Evolutionary conservation across 2,329 filamentous ascomycete species (phyloP).

Genomic region (Penicillium corylophilum): DNA sequence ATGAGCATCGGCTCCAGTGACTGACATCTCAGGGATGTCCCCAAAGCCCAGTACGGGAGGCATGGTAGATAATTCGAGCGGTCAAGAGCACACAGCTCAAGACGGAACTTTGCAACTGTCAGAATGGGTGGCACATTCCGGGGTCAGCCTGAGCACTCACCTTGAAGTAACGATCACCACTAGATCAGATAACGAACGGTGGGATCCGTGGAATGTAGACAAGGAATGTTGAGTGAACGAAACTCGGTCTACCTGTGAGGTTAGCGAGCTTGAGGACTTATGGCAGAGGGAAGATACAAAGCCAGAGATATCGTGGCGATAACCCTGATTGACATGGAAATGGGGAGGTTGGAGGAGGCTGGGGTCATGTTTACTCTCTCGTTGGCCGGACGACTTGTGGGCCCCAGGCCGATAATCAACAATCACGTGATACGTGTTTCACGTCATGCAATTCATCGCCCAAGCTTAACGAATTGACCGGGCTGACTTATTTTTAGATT

Average conservation of each 20-base stretch:
- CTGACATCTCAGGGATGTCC: conserved; percentile 21
- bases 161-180: conserved; percentile 12
- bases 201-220: conserved; percentile 5
- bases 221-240: background rate
- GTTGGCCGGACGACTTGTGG: conserved; percentile 12
- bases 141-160: conserved; percentile 4
- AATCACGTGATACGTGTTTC: background rate
- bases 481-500: background rate
- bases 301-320: conserved; percentile 7
- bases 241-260: conserved; percentile 2
- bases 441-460: background rate
- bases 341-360: conserved; percentile 42
- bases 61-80: conserved; percentile 27
- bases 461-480: background rate
- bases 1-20: conserved; percentile 9
- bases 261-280: conserved; percentile 11
- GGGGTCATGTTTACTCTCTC: conserved; percentile 32
- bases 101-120: conserved; percentile 26
- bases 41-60: conserved; percentile 27
- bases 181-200: conserved; percentile 11
- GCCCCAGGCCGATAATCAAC: background rate
- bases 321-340: conserved; percentile 23
- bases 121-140: conserved; percentile 10
- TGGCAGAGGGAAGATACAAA: conserved; percentile 10
- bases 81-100: conserved; percentile 39